Evolutionary conservation across 768 basidiomycete genomes (phyloP), one percentile per base, ranked within the genome.

Genomic region (Pulveroboletus ravenelii): DNA sequence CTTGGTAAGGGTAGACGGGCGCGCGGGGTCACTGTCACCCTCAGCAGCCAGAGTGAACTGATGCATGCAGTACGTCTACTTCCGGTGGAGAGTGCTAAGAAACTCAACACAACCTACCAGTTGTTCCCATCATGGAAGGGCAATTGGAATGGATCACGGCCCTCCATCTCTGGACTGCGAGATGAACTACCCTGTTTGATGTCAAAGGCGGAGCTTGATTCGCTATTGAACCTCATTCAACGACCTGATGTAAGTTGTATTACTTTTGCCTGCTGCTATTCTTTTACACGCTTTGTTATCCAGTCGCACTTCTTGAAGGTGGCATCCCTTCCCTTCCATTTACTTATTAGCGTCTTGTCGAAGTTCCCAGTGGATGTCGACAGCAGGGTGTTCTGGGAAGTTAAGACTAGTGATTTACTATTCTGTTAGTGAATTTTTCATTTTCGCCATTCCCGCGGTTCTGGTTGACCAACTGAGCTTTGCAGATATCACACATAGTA

Each of bases 251-350:
- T 88, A 60, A 62, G 84, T 67, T 5, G 8, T 35, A 41, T 43
- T 54, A n/a, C 8, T 31, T 47, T 34, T 6, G 31, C 27, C 41
- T 10, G 41, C 7, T 14, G 23, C 32, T 27, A 8, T 13, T 49
- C 36, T 50, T 38, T 72, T n/a, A 65, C 44, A 15, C 10, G 23
- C 41, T 31, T 51, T 46, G 3, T 49, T 44, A 34, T 52, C 17
- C 2, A 91, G 87, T 84, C 87, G 15, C 90, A 89, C 63, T 93
- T 92, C 73, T 72, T 93, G 59, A 93, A 93, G 71, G 87, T 87
- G 25, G 84, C 89, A 3, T 84, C 80, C 3, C 74, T 93, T 39
- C 90, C 90, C 0, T 91, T 87, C 73, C 80, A 90, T 63, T 81
- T 78, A n/a, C 74, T 93, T 40, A 75, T 83, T 52, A 85, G 85